Base-by-base conservation (phyloP, 192 early-diverging fungal species). In the Mycoemilia scoparia region DNA sequence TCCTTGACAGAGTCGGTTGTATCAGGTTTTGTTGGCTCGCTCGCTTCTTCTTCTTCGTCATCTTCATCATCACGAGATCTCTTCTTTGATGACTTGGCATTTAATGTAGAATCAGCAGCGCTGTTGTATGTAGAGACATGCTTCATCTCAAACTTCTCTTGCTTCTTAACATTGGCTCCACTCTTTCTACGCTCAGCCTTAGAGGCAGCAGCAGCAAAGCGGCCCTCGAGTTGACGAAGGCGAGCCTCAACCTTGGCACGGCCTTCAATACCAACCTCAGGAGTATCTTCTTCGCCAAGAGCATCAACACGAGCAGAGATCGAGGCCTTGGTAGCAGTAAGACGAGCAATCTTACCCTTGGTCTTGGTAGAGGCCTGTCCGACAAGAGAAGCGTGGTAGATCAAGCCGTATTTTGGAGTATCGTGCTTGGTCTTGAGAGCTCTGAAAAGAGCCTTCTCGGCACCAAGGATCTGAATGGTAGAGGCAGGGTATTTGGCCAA, bases 371-470 rank as follows among this genome's bases (percentile, higher is more conserved):
- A 76, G 31, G 90, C 90, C 65, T 89, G 93, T 27, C 93, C 93
- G 32, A 98, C 77, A 31, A 98, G 72, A 12, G 84, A 85, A 24
- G 93, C 85, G 54, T 98, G 93, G 65, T 91, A 98, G 45, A 98
- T 84, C 32, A 98, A 67, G 56, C 93, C 93, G 55, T 93, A 98
- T 65, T 98, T 95, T 39, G 93, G 93, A 10, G 93, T 98, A 59
- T 89, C 77, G 55, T 86, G 81, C 68, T 98, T 98, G 54, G 87
- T 81, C 77, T 98, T 98, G 48, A 98, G 68, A 3, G 93, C 93
- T 24, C 92, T 76, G 81, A 99, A 99, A 18, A 99, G 76, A n/a
- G 96, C 96, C 78, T 99, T 99, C 67, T 99, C 96, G 22, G 96
- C 96, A 60, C 96, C 96, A 12, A 99, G 74, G 39, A 99, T 96